phyloP scores from a whole-genome alignment of 169 alveolate genomes.

The Blepharisma undulans region DNA sequence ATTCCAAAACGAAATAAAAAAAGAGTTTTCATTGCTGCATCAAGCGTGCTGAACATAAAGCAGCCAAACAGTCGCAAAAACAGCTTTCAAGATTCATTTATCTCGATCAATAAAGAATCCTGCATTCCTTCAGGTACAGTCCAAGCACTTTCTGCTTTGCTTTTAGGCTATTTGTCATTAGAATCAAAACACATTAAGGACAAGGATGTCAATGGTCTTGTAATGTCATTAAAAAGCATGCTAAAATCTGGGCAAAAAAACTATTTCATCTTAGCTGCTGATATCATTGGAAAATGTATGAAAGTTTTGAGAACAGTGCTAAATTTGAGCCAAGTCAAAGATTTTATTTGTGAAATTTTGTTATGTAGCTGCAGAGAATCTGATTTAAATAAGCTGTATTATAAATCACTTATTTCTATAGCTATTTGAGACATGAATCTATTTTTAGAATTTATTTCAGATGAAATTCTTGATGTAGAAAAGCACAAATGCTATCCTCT shows the following conservation, averaged over 20 bases:
- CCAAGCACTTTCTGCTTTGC: not conserved
- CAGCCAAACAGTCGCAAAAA: not conserved
- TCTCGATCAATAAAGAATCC: not conserved
- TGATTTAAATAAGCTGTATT: not conserved
- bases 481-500: not conserved
- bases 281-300: not conserved
- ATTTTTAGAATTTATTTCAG: not conserved
- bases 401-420: not conserved
- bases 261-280: not conserved
- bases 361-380: not conserved
- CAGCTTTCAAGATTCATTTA: not conserved
- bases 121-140: not conserved
- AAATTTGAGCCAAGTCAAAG: not conserved
- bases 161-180: not conserved
- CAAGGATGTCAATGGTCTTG: not conserved
- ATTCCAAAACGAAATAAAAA: not conserved
- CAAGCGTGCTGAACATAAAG: not conserved
- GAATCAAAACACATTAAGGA: not conserved
- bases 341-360: not conserved
- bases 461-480: not conserved
- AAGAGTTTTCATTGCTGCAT: not conserved
- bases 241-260: not conserved
- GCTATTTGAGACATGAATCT: not conserved
- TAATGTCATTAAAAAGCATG: not conserved
- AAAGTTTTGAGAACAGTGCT: not conserved